Evolutionary conservation across 2,329 filamentous ascomycete genomes (phyloP).

Genomic region (Microascus cirrosus): DNA sequence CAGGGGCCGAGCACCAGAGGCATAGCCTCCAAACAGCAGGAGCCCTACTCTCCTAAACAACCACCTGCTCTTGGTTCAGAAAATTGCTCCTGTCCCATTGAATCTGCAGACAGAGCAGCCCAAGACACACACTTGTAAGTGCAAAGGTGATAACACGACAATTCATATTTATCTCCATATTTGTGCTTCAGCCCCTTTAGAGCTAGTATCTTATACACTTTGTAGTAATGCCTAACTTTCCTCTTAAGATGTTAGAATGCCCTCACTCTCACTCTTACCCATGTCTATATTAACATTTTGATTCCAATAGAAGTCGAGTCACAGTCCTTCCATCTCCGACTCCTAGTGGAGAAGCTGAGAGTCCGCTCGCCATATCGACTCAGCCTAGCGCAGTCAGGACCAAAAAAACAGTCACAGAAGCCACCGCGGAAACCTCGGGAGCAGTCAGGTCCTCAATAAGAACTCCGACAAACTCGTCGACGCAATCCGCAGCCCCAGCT

Average conservation of each 20-base stretch:
- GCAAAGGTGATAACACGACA: background rate
- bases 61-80: background rate
- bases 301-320: background rate
- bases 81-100: background rate
- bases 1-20: background rate
- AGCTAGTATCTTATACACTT: background rate
- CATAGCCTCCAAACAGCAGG: background rate
- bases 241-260: background rate
- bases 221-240: background rate
- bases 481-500: background rate
- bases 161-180: too few relatives aligned
- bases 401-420: background rate
- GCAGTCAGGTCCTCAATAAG: background rate
- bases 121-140: background rate
- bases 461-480: background rate
- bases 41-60: background rate
- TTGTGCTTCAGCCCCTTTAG: too few relatives aligned
- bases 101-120: background rate
- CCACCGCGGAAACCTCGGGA: background rate
- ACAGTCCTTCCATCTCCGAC: background rate
- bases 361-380: background rate
- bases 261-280: background rate
- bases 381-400: background rate
- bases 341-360: slow-evolving; percentile 1
- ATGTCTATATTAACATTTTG: background rate